phyloP scores from a whole-genome alignment of 768 basidiomycete genomes.

The Psilocybe azurescens region DNA sequence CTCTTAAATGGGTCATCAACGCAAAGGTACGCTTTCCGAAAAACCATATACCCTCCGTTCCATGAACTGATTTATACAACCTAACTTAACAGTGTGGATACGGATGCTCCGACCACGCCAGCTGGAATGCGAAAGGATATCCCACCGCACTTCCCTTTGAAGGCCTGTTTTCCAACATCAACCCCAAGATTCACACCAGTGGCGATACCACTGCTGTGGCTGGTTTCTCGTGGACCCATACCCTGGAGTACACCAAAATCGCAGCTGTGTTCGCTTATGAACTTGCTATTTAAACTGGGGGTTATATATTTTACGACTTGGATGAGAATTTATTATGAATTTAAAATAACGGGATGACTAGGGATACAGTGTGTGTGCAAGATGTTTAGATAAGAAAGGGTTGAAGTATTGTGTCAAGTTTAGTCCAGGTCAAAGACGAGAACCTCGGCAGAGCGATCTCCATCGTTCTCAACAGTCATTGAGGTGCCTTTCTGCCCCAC shows the following conservation, averaged over 20 bases:
- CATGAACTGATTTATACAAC: background rate
- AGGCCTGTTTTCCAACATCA: constrained; percentile 25
- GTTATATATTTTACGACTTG: background rate
- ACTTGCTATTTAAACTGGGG: constrained; percentile 32
- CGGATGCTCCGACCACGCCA: constrained; percentile 39
- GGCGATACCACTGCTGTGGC: constrained; percentile 39
- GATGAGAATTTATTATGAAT: background rate
- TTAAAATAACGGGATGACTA: background rate
- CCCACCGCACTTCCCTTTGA: constrained; percentile 48
- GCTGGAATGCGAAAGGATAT: constrained; percentile 47
- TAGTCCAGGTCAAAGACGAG: constrained; percentile 81
- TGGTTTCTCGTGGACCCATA: constrained; percentile 47
- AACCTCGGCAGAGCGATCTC: constrained; percentile 71
- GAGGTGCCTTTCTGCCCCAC: constrained; percentile 49
- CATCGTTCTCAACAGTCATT: constrained; percentile 62
- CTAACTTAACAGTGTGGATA: constrained; percentile 29
- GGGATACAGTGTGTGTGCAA: background rate
- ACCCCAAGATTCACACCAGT: constrained; percentile 28
- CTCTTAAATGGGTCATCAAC: constrained; percentile 44
- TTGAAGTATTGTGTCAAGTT: background rate
- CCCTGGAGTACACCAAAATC: constrained; percentile 63
- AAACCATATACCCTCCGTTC: background rate
- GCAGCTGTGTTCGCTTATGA: constrained; percentile 62
- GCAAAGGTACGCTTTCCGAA: constrained; percentile 17
- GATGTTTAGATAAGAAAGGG: too few species aligned